These are phyloP conservation scores for Scalesia atractyloides DNA, from an alignment of 129 eudicot genomes.

Conservation along the genomic window DNA sequence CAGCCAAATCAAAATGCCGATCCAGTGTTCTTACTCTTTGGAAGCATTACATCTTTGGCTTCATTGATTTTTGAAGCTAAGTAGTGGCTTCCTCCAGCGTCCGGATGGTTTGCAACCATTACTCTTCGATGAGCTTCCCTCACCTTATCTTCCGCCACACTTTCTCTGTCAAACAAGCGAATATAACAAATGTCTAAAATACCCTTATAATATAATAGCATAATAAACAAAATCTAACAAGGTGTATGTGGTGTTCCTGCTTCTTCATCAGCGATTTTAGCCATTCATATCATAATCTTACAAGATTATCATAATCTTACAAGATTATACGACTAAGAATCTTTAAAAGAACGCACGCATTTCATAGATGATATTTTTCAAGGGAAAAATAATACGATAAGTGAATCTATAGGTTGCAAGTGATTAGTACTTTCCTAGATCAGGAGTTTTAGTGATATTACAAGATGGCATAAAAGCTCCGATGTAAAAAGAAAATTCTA, in stretches of 20 bases:
- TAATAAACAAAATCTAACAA: neutral
- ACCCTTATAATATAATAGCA: neutral
- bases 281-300: too few species aligned
- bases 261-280: neutral
- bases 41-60: conserved; percentile 77
- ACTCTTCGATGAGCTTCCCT: conserved; percentile 84
- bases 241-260: neutral
- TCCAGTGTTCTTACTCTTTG: conserved; percentile 50
- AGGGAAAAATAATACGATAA: neutral
- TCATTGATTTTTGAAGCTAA: conserved; percentile 82
- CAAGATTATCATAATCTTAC: neutral
- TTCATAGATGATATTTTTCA: neutral
- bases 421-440: conserved; percentile 5
- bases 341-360: neutral
- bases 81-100: conserved; percentile 84
- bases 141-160: conserved; percentile 58
- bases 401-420: neutral
- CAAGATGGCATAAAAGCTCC: neutral
- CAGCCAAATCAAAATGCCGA: conserved; percentile 41
- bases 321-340: neutral
- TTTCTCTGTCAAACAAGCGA: conserved; percentile 50
- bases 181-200: conserved; percentile 15
- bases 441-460: conserved; percentile 2
- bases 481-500: neutral
- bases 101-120: conserved; percentile 90